phyloP scores from a whole-genome alignment of 805 yeast genomes.

The Wickerhamomyces ciferrii region DNA sequence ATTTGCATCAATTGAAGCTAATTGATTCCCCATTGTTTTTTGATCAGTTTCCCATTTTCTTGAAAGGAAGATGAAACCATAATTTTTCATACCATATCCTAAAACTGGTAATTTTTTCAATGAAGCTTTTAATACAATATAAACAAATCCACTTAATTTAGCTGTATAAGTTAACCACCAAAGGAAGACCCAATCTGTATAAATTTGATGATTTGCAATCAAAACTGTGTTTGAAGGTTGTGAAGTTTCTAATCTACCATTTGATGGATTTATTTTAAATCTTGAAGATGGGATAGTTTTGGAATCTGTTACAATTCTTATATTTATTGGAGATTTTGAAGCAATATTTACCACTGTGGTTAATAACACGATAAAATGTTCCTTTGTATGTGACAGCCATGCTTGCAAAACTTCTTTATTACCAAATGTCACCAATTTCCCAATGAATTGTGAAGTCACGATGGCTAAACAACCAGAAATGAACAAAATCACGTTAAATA shows the following conservation, averaged over 20 bases:
- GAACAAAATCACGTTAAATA: slow-evolving; percentile 6
- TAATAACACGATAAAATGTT: slow-evolving; percentile 49
- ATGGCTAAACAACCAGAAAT: slow-evolving; percentile 37
- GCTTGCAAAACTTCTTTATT: slow-evolving; percentile 32
- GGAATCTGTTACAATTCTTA: slow-evolving; percentile 45
- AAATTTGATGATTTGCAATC: slow-evolving; percentile 90
- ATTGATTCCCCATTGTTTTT: slow-evolving; percentile 45
- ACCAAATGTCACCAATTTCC: slow-evolving; percentile 25
- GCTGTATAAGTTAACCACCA: slow-evolving; percentile 85
- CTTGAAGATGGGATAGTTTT: slow-evolving; percentile 20
- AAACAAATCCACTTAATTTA: slow-evolving; percentile 55
- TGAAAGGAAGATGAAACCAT: slow-evolving; percentile 70
- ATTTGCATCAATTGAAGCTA: slow-evolving; percentile 54
- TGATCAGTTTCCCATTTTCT: slow-evolving; percentile 86
- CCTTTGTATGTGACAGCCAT: slow-evolving; percentile 49
- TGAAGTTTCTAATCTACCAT: slow-evolving; percentile 12
- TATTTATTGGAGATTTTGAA: slow-evolving; percentile 38
- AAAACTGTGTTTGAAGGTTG: slow-evolving; percentile 52
- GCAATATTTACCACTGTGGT: slow-evolving; percentile 43
- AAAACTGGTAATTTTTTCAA: slow-evolving; percentile 64
- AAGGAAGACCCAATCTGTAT: slow-evolving; percentile 86
- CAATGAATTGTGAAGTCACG: slow-evolving; percentile 39
- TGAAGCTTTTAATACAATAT: slow-evolving; percentile 75
- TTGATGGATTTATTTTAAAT: slow-evolving; percentile 4
- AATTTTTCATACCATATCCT: slow-evolving; percentile 83